Evolutionary conservation across 768 basidiomycete genomes (phyloP).

Genomic region (Pleurotus salmoneostramineus): DNA sequence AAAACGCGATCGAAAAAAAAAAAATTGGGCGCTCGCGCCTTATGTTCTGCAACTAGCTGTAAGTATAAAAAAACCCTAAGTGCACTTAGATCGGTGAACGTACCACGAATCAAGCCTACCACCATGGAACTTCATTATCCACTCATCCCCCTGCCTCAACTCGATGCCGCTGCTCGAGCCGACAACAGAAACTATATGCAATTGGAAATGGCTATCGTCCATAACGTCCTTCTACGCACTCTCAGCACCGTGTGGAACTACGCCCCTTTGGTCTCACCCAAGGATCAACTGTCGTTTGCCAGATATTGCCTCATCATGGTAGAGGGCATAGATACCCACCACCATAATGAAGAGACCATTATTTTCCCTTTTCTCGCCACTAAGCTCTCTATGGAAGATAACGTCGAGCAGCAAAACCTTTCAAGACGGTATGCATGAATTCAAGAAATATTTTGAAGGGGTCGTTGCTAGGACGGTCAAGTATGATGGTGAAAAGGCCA

Average conservation of each 20-base stretch:
- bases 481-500: conserved; percentile 16
- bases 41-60: no score
- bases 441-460: conserved; percentile 16
- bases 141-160: background rate
- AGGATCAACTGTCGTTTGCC: conserved; percentile 17
- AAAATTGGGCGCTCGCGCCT: no score
- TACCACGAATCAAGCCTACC: background rate
- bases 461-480: conserved; percentile 7
- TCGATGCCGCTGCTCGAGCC: background rate
- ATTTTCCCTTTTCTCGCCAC: conserved; percentile 21
- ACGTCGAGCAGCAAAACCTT: conserved; percentile 22
- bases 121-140: background rate
- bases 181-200: background rate
- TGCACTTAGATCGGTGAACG: no score
- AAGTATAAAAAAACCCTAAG: no score
- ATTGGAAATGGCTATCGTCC: conserved; percentile 9
- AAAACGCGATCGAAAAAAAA: no score
- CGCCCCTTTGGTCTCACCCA: background rate
- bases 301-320: conserved; percentile 17
- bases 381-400: conserved; percentile 20
- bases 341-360: conserved; percentile 20
- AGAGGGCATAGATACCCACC: conserved; percentile 17
- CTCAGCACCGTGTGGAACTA: conserved; percentile 8
- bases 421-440: conserved; percentile 13
- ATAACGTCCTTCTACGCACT: conserved; percentile 4